Percentiles rank a stretch among this genome's conserved stretches.
Evolutionary conservation across 2,329 filamentous ascomycete genomes (phyloP).

Genomic region (Fusarium papillatum): DNA sequence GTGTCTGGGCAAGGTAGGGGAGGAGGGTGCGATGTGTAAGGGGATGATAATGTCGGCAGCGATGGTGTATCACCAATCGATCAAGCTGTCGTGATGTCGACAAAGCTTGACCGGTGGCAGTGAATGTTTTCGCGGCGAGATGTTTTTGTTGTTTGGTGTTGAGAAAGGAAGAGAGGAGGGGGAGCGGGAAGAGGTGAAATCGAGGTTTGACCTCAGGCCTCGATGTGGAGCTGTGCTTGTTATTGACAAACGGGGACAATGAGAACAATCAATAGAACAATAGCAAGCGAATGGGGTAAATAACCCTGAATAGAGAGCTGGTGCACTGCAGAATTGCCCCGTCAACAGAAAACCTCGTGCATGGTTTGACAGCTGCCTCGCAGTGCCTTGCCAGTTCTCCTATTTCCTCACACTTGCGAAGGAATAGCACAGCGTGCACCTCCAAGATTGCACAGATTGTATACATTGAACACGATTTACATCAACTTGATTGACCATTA

Average conservation of each 20-base stretch:
- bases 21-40: neutral
- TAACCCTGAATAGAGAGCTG: neutral
- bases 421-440: neutral
- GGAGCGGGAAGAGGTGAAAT: neutral
- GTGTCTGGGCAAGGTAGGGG: neutral
- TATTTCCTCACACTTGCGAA: slow-evolving; percentile 5
- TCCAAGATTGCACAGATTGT: neutral
- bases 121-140: neutral
- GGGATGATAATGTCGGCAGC: neutral
- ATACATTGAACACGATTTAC: neutral
- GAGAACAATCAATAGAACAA: neutral
- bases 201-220: neutral
- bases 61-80: neutral
- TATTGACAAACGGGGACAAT: neutral
- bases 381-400: neutral
- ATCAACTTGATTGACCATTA: slow-evolving; percentile 4
- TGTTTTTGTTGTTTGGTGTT: neutral
- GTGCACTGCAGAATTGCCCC: neutral
- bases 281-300: slow-evolving; percentile 2
- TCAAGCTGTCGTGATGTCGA: neutral
- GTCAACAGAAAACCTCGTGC: neutral
- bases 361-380: slow-evolving; percentile 7
- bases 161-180: neutral
- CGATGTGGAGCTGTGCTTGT: neutral
- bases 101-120: neutral